Evolutionary conservation across 129 eudicot species (phyloP).

Genomic region (Escallonia herrerae): DNA sequence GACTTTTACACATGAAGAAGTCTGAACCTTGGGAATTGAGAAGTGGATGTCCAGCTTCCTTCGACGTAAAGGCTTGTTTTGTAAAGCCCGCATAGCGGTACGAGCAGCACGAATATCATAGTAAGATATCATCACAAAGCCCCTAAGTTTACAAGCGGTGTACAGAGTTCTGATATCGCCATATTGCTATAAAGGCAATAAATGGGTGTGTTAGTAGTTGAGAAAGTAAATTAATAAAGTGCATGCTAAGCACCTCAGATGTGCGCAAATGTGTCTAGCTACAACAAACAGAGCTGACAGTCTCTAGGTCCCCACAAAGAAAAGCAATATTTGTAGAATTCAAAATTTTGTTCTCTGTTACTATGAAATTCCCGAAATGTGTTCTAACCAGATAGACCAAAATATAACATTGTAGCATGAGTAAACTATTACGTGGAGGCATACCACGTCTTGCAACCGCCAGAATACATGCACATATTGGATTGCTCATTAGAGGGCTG

Average conservation of each 20-base stretch:
- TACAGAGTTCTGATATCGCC: conserved; percentile 89
- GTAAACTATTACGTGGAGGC: background rate
- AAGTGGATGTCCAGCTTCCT: conserved; percentile 96
- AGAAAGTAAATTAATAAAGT: background rate
- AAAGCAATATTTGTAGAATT: background rate
- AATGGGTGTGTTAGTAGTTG: conserved; percentile 9
- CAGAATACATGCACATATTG: too few relatives aligned
- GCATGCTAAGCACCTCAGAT: background rate
- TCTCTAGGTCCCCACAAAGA: background rate
- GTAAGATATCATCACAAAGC: conserved; percentile 98
- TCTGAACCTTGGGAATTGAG: conserved; percentile 85
- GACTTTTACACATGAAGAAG: too few relatives aligned
- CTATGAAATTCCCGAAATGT: too few relatives aligned
- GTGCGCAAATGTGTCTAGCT: background rate
- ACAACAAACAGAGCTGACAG: background rate
- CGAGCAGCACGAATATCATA: conserved; percentile 95
- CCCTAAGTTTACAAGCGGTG: conserved; percentile 91
- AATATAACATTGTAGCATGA: background rate
- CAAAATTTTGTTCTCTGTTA: too few relatives aligned
- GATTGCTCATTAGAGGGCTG: too few relatives aligned
- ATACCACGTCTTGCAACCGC: too few relatives aligned
- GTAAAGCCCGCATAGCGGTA: conserved; percentile 83
- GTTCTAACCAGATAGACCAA: too few relatives aligned
- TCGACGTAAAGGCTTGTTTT: conserved; percentile 73
- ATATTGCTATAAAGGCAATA: conserved; percentile 51